Evolutionary conservation across 1,139 yeast genomes (phyloP), one percentile per base, ranked within the genome.

Genomic region (Hemisphaericaspora lyxosophila): DNA sequence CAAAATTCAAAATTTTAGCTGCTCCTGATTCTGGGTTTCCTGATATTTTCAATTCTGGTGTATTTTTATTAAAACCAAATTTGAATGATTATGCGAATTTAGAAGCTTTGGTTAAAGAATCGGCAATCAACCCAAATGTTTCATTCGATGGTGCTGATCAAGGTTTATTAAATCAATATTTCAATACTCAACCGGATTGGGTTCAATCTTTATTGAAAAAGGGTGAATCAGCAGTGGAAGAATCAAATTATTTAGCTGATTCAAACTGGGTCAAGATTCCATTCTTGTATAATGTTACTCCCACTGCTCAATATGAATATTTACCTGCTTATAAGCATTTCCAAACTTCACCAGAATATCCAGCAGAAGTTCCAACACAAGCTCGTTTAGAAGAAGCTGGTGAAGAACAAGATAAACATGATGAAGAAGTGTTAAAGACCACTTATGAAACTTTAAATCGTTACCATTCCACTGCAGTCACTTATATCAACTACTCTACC

Each of bases 1-100:
- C 61, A 1, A 48, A 54, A 13, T 54, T 60, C 27, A 69, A 73
- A 42, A 70, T 84, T 12, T 64, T 73, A 32, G 97, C 97, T 0
- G 73, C 87, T n/a, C 94, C 97, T 0, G 97, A 92, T 62, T 73
- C 83, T 19, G 97, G 97, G 13, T 92, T 96, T 82, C 97, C 97
- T 1, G 97, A 92, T 60, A 75, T 87, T 51, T 92, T 92, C 71
- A 92, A 92, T 62, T 82, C 95, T 17, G 97, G 97, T 7, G 80
- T 92, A 28, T 73, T 92, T 57, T 70, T 82, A 7, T 63, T 86
- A 31, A 72, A 71, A 29, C 96, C 96, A 2, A 70, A 74, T 49
- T 33, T 50, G 5, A 47, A 53, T 0, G 76, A 72, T 31, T 83
- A 69, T 51, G 47, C 61, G 3, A 65, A 68, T 12, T 64, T 88